Evolutionary conservation across 1,284 basidiomycete species (phyloP).

Genomic region (Puccinia novopanici): DNA sequence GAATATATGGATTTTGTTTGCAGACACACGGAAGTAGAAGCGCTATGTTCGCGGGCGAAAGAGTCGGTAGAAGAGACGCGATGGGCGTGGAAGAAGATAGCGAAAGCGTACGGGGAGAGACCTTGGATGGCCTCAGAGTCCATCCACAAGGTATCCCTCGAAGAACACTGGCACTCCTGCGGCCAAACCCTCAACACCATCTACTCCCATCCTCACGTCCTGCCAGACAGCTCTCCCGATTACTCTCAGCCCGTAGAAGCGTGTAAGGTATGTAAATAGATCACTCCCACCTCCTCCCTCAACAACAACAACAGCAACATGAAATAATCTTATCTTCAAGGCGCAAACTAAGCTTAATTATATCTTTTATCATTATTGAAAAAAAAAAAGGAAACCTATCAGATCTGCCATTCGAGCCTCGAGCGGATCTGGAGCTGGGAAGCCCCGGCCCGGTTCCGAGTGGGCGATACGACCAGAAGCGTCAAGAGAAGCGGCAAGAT

Average conservation of each 20-base stretch:
- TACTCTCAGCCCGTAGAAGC: conserved; percentile 9
- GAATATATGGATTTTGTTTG: neutral
- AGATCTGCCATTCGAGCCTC: conserved; percentile 23
- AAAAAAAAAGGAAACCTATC: conserved; percentile 25
- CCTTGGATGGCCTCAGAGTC: conserved; percentile 45
- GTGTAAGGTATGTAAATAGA: conserved; percentile 24
- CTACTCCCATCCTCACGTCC: conserved; percentile 30
- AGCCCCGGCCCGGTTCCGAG: conserved; percentile 31
- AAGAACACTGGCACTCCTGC: conserved; percentile 27
- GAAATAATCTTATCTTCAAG: neutral
- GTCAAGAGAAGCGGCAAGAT: too few species aligned
- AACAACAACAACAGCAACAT: too few species aligned
- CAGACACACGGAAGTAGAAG: conserved; percentile 29
- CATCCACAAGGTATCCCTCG: conserved; percentile 1
- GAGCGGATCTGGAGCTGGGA: conserved; percentile 37
- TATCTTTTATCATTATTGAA: neutral
- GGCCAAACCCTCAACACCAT: conserved; percentile 17
- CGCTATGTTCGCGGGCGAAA: conserved; percentile 25
- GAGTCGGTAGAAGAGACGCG: conserved; percentile 20
- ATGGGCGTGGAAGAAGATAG: conserved; percentile 37
- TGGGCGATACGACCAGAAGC: conserved; percentile 21
- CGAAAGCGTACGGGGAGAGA: conserved; percentile 27
- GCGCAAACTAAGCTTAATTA: neutral
- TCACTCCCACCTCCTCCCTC: too few species aligned
- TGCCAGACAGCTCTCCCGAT: neutral